phyloP scores from a whole-genome alignment of 129 eudicot species.

The Apium graveolens region DNA sequence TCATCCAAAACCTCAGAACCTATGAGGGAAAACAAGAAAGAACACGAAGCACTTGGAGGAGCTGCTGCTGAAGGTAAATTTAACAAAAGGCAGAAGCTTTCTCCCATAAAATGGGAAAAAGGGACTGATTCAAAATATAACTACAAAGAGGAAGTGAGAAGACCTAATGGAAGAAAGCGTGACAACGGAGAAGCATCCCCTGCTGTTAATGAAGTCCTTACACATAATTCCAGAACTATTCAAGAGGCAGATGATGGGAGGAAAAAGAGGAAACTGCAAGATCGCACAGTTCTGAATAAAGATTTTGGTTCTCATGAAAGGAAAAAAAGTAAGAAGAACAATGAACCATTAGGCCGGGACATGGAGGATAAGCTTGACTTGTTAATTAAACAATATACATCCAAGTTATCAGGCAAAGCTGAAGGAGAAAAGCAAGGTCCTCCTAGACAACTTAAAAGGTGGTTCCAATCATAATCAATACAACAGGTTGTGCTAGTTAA shows the following conservation, averaged over 20 bases:
- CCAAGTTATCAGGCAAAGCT: constrained; percentile 54
- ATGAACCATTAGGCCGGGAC: constrained; percentile 74
- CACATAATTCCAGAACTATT: constrained; percentile 8
- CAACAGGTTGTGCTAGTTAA: not conserved
- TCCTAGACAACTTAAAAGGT: constrained; percentile 55
- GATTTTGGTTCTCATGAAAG: constrained; percentile 23
- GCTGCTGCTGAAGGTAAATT: constrained; percentile 22
- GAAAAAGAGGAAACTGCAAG: constrained; percentile 35
- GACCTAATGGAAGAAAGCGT: constrained; percentile 19
- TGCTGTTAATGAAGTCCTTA: not conserved
- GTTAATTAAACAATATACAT: constrained; percentile 64
- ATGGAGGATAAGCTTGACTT: constrained; percentile 68
- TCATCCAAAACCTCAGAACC: constrained; percentile 12
- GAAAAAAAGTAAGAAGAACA: constrained; percentile 43
- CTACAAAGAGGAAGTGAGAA: constrained; percentile 5
- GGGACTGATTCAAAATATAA: constrained; percentile 8
- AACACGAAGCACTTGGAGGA: constrained; percentile 17
- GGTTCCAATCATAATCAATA: constrained; percentile 65
- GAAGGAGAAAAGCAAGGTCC: constrained; percentile 60
- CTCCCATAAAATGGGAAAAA: constrained; percentile 1
- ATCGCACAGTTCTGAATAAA: constrained; percentile 19
- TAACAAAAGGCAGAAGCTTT: constrained; percentile 26
- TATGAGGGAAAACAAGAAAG: constrained; percentile 13
- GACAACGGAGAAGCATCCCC: constrained; percentile 11
- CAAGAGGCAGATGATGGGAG: constrained; percentile 11